Evolutionary conservation across 768 basidiomycete species (phyloP), one percentile per base, ranked within the genome.

Genomic region (Harrya chromipes): DNA sequence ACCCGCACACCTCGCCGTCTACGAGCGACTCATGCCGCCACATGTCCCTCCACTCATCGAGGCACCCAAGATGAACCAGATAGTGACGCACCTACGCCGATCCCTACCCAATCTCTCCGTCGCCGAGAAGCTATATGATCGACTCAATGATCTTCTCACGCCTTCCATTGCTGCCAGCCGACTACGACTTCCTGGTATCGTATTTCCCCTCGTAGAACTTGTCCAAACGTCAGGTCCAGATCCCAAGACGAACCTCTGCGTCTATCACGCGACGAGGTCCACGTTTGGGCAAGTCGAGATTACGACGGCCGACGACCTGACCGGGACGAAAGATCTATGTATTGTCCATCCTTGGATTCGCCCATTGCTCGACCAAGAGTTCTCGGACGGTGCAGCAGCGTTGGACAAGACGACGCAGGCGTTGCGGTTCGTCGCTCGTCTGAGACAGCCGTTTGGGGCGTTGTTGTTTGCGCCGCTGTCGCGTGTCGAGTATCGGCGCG

Each of bases 271-370:
- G 21, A 37, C 33, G 36, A 43, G 17, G 21, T 6, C 9, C 38
- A 19, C 12, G 20, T 9, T 50, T 13, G 34, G 49, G 3, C 21
- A 20, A 17, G 20, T 50, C 35, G 37, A 50, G 9, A 44, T 50
- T 11, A 43, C 23, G 49, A 50, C 49, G 20, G 29, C 9, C 17
- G 33, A 50, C 8, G 19, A 40, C 36, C n/a, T 50, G 12, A 24
- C 26, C 10, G 11, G 9, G 26, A 47, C 27, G 49, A 43, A 43
- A 6, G 19, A 33, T 21, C 31, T 50, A 3, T 21, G 21, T 19
- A 34, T 50, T 19, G 23, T 50, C 24, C 49, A 50, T 44, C 49
- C 49, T 4, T 50, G 49, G 49, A 43, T 50, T n/a, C 17, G 33
- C n/a, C 20, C 42, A 4, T 36, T 43, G n/a, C 35, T 43, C 23